These are phyloP conservation scores for Jackrogersella multiformis DNA, from an alignment of 495 filamentous ascomycete genomes.

Conservation along the genomic window DNA sequence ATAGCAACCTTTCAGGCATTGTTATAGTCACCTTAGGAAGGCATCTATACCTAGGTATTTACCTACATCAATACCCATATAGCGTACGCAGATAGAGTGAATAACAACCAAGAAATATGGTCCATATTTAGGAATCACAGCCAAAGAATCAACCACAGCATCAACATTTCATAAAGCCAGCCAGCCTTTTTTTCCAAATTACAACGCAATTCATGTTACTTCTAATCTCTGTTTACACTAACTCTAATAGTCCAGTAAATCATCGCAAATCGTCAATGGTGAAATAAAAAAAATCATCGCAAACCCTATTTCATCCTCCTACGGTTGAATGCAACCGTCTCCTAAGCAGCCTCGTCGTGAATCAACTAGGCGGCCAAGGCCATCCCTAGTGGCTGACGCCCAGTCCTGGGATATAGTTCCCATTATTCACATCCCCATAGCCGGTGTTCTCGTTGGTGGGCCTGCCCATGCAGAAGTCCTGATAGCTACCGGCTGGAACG, in stretches of 20 bases:
- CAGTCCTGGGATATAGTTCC: not conserved
- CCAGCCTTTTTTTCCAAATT: too few species aligned
- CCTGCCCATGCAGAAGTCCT: not conserved
- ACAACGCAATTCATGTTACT: not conserved
- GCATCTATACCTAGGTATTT: too few species aligned
- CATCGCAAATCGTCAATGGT: not conserved
- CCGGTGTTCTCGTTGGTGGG: too few species aligned
- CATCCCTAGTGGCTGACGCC: not conserved
- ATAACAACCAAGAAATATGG: too few species aligned
- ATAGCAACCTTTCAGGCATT: too few species aligned
- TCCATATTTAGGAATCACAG: too few species aligned
- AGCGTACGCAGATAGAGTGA: too few species aligned
- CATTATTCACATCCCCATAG: not conserved
- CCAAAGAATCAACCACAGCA: too few species aligned
- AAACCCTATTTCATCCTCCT: not conserved
- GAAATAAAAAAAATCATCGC: not conserved
- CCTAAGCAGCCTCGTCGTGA: not conserved
- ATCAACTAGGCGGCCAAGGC: not conserved
- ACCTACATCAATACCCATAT: too few species aligned
- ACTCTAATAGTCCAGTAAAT: not conserved
- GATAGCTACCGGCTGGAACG: not conserved
- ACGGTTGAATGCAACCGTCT: too few species aligned
- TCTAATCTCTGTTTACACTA: not conserved
- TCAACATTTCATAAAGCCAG: too few species aligned
- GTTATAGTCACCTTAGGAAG: too few species aligned